phyloP scores from a whole-genome alignment of 2,329 filamentous ascomycete genomes.

The Phaeosphaeriaceae sp. region DNA sequence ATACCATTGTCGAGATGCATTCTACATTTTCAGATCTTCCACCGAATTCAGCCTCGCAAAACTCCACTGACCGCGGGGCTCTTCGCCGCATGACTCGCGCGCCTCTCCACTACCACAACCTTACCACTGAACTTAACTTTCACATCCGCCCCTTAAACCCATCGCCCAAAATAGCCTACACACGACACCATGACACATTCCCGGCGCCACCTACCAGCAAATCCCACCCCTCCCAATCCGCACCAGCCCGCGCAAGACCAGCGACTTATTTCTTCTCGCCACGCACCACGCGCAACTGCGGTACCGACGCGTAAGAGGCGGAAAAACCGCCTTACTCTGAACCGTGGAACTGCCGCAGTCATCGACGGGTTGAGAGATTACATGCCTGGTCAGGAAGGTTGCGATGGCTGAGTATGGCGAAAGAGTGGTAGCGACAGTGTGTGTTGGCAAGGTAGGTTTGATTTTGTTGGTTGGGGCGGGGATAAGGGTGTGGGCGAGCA shows the following conservation, averaged over 20 bases:
- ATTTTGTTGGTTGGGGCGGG: not conserved
- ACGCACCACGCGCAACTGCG: not conserved
- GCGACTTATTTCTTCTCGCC: not conserved
- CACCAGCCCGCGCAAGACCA: too few species aligned
- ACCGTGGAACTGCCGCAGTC: not conserved
- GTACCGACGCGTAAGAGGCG: not conserved
- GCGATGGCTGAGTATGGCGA: not conserved
- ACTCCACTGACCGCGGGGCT: not conserved
- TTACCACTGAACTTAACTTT: not conserved
- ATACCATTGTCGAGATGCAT: too few species aligned
- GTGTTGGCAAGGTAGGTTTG: not conserved
- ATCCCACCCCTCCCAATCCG: not conserved
- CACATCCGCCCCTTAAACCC: not conserved
- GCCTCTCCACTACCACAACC: not conserved
- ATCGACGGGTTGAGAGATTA: not conserved
- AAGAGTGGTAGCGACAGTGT: not conserved
- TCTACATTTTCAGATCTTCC: too few species aligned
- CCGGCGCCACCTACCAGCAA: not conserved
- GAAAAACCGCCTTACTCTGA: not conserved
- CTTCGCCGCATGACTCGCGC: not conserved
- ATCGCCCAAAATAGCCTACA: not conserved
- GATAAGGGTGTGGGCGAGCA: not conserved
- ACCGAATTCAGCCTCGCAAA: too few species aligned
- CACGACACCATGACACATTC: not conserved
- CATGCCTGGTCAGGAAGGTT: not conserved